Base-by-base conservation (phyloP, 1,284 basidiomycete species). In the Tremellales sp. region DNA sequence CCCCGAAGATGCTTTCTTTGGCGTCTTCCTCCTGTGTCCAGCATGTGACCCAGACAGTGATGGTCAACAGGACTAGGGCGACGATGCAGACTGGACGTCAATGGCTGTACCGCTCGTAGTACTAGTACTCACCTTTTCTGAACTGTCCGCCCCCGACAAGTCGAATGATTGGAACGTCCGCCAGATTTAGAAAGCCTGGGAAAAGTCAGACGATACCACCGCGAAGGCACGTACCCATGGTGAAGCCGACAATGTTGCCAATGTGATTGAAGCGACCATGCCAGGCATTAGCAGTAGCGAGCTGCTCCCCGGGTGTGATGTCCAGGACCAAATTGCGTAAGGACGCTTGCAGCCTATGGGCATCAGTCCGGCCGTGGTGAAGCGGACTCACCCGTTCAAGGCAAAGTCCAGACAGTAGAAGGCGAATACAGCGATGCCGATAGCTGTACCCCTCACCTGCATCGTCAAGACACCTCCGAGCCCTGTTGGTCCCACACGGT, bases 401-500 rank as follows among this genome's bases (percentile, higher is more conserved):
- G 89, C 88, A 70, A 97, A 97, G 72, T 97, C 94, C 23, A 97
- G 79, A 44, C 93, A 73, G 73, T 94, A 97, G 73, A 98, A 97
- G 1, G 87, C 86, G 12, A 86, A 76, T n/a, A 98, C 82, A 2
- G 92, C 92, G 45, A 97, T 82, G 27, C 78, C 81, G 53, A 96
- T 93, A 10, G 89, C 82, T 15, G 81, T 83, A 56, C 79, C 81
- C 41, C 79, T 75, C 15, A 82, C 83, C 87, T 90, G 52, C 33
- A 2, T 15, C 12, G 27, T 40, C 12, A 40, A 26, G 36, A 12
- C 6, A 19, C n/a, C 24, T 43, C 19, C 11, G 4, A 5, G 33
- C 6, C 19, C 33, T 7, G 22, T 17, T 17, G 3, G 22, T 36
- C 15, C n/a, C n/a, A n/a, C 29, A 21, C 35, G 19, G 1, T n/a